Evolutionary conservation across 1,284 basidiomycete genomes (phyloP).

Genomic region (Trichosporon asahii): DNA sequence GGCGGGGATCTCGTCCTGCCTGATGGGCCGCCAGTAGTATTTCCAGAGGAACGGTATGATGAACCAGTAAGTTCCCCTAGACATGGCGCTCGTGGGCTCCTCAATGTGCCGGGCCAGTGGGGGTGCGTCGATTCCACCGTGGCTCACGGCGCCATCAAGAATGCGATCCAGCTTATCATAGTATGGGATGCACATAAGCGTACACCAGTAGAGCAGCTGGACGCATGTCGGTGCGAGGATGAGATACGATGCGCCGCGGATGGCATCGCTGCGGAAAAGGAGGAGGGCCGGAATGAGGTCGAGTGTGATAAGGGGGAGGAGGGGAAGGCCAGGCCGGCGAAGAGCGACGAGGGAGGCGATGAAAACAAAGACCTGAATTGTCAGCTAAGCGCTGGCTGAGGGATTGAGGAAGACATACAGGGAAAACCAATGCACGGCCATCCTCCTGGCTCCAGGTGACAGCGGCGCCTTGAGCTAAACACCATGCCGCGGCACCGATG

Average conservation of each 20-base stretch:
- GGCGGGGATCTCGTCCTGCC: conserved; percentile 54
- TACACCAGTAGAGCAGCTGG: conserved; percentile 44
- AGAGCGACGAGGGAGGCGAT: conserved; percentile 31
- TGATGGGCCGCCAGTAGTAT: conserved; percentile 52
- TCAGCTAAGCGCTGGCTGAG: background rate
- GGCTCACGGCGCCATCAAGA: conserved; percentile 37
- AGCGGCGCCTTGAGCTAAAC: conserved; percentile 25
- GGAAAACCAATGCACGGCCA: conserved; percentile 33
- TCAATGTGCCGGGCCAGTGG: conserved; percentile 35
- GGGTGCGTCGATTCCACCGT: conserved; percentile 35
- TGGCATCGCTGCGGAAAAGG: conserved; percentile 38
- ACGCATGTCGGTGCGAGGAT: conserved; percentile 33
- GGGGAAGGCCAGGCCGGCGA: conserved; percentile 23
- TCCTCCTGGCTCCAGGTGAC: conserved; percentile 18
- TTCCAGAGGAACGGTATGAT: conserved; percentile 52
- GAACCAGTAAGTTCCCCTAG: conserved; percentile 50
- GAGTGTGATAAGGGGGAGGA: conserved; percentile 42
- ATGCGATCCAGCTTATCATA: conserved; percentile 41
- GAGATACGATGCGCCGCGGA: conserved; percentile 28
- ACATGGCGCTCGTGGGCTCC: conserved; percentile 46
- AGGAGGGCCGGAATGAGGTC: conserved; percentile 45
- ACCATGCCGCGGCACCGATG: conserved; percentile 32
- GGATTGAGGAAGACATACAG: conserved; percentile 30
- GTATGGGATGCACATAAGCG: conserved; percentile 48
- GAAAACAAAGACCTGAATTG: conserved; percentile 8